These are phyloP conservation scores for Diplodia sapinea DNA, from an alignment of 2,329 filamentous ascomycete genomes.

Conservation along the genomic window DNA sequence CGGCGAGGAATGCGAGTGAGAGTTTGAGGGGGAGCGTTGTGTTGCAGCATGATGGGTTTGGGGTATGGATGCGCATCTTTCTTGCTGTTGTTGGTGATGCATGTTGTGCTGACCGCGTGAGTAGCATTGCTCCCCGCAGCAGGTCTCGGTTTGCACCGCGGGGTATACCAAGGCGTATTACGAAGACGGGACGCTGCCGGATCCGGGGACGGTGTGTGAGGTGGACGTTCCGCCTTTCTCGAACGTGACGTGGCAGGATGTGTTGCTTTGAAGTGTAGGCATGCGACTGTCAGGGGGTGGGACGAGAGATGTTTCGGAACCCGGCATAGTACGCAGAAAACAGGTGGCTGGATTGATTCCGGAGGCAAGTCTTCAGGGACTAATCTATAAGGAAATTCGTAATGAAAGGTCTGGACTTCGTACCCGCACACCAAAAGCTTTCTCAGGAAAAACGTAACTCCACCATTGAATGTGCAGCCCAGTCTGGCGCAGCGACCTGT, in stretches of 20 bases:
- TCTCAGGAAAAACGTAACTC: no score
- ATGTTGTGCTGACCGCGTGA: not conserved
- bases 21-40: slow-evolving; percentile 34
- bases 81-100: no score
- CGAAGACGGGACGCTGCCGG: slow-evolving; percentile 33
- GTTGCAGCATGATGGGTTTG: slow-evolving; percentile 35
- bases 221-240: slow-evolving; percentile 19
- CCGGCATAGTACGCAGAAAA: no score
- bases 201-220: slow-evolving; percentile 34
- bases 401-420: no score
- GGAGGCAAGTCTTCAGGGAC: no score
- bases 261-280: not conserved
- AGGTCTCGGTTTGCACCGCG: slow-evolving; percentile 34
- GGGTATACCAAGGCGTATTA: slow-evolving; percentile 34
- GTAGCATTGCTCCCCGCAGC: slow-evolving; percentile 30
- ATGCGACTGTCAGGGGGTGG: no score
- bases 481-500: no score
- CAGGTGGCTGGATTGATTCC: no score
- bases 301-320: no score
- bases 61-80: slow-evolving; percentile 18
- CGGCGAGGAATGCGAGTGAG: slow-evolving; percentile 34
- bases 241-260: slow-evolving; percentile 10
- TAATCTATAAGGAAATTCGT: no score
- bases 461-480: no score
- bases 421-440: no score